These are phyloP conservation scores for Fistulinella staudtii DNA, from an alignment of 1,284 basidiomycete genomes.

Conservation along the genomic window DNA sequence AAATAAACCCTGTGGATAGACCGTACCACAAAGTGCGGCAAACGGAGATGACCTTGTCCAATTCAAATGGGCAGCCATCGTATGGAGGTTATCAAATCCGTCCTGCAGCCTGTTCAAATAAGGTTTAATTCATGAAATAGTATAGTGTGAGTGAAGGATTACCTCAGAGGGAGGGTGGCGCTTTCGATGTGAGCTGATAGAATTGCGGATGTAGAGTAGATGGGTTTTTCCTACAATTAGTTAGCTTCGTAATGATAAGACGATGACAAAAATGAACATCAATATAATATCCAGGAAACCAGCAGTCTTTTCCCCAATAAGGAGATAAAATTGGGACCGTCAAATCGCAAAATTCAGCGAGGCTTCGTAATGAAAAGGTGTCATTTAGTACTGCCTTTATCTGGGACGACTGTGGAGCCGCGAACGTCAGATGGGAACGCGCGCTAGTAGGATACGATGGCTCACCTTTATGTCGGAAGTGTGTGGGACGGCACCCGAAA, in stretches of 20 bases:
- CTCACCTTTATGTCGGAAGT: constrained; percentile 45
- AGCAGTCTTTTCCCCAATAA: constrained; percentile 37
- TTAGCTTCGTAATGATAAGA: constrained; percentile 7
- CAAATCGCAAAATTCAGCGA: constrained; percentile 52
- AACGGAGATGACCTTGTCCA: constrained; percentile 53
- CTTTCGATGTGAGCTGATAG: constrained; percentile 66
- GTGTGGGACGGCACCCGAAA: constrained; percentile 43
- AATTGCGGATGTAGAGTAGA: constrained; percentile 60
- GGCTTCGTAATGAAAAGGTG: constrained; percentile 50
- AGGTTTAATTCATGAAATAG: not conserved
- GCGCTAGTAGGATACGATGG: constrained; percentile 3
- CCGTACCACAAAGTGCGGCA: constrained; percentile 52
- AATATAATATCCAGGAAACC: constrained; percentile 40
- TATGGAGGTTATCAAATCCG: constrained; percentile 42
- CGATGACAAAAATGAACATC: constrained; percentile 38
- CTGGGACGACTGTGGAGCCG: constrained; percentile 29
- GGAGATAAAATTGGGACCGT: constrained; percentile 55
- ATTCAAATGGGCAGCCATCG: constrained; percentile 48
- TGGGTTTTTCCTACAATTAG: constrained; percentile 35
- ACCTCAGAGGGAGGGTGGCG: constrained; percentile 64
- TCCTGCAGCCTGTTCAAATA: constrained; percentile 36
- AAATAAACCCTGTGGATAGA: constrained; percentile 38
- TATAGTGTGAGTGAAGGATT: not conserved
- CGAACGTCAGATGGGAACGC: constrained; percentile 1
- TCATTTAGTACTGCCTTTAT: constrained; percentile 51